Evolutionary conservation across 306 rosid genomes (phyloP).

Genomic region (Cicer yamashitae): DNA sequence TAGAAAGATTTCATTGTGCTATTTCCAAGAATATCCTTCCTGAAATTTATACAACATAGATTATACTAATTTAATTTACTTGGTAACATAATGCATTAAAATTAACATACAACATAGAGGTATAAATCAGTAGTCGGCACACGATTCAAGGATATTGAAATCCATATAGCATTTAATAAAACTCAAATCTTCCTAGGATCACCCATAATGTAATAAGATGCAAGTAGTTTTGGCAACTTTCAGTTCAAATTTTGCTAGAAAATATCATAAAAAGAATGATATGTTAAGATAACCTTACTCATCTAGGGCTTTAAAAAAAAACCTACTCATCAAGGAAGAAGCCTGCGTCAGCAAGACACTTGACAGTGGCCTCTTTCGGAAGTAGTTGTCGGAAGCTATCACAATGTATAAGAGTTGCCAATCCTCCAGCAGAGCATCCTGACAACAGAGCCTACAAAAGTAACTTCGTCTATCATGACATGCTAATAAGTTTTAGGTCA

Average conservation of each 20-base stretch:
- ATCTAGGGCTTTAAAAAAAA: conserved; percentile 52
- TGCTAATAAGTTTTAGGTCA: conserved; percentile 33
- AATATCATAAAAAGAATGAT: conserved; percentile 39
- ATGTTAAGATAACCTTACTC: conserved; percentile 67
- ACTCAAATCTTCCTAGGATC: conserved; percentile 17
- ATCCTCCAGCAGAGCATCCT: conserved; percentile 99
- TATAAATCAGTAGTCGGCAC: background rate
- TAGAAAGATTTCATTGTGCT: conserved; percentile 77
- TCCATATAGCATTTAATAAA: conserved; percentile 27
- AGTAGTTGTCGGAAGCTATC: conserved; percentile 68
- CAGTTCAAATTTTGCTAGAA: conserved; percentile 1
- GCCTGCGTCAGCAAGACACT: conserved; percentile 96
- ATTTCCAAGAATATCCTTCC: conserved; percentile 77
- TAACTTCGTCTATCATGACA: conserved; percentile 28
- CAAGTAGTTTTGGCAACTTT: conserved; percentile 24
- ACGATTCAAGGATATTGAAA: conserved; percentile 20
- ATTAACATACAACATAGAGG: conserved; percentile 25
- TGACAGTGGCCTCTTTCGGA: conserved; percentile 67
- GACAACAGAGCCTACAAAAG: conserved; percentile 86
- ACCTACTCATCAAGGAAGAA: conserved; percentile 98
- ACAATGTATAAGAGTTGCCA: conserved; percentile 95
- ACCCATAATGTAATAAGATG: background rate
- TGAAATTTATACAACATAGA: conserved; percentile 53
- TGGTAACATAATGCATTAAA: conserved; percentile 10
- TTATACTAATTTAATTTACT: conserved; percentile 37